phyloP scores from a whole-genome alignment of 768 basidiomycete species.

The Panaeolus papilionaceus region DNA sequence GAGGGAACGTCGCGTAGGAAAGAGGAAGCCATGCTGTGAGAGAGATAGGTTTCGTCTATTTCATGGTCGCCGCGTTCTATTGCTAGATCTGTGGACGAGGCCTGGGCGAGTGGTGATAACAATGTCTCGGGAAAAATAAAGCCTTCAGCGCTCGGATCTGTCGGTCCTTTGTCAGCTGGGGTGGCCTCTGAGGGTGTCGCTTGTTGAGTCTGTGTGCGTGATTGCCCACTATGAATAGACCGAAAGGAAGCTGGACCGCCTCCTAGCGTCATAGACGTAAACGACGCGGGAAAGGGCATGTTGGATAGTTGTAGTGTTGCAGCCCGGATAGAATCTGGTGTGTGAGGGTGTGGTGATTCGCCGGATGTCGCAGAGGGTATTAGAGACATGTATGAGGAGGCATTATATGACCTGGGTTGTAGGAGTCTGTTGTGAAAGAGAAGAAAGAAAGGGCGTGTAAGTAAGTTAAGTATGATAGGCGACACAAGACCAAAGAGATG shows the following conservation, averaged over 20 bases:
- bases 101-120: constrained; percentile 10
- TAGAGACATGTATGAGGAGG: constrained; percentile 31
- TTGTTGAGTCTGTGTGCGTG: not conserved
- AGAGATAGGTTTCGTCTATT: constrained; percentile 9
- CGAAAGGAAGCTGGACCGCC: constrained; percentile 14
- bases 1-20: constrained; percentile 26
- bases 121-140: constrained; percentile 33
- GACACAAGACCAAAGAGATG: constrained; percentile 18
- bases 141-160: constrained; percentile 16
- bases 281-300: constrained; percentile 45
- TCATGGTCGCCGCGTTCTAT: constrained; percentile 8
- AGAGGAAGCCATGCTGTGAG: constrained; percentile 28
- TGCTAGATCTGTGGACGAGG: not conserved
- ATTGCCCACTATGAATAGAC: not conserved
- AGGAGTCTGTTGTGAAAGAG: constrained; percentile 49
- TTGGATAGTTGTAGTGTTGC: constrained; percentile 71
- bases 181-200: not conserved
- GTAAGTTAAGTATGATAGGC: too few species aligned
- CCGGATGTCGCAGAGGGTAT: constrained; percentile 15
- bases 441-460: constrained; percentile 18
- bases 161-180: constrained; percentile 7
- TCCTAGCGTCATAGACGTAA: not conserved
- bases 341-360: constrained; percentile 45
- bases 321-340: constrained; percentile 68
- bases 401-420: constrained; percentile 58